phyloP scores from a whole-genome alignment of 352 stramenopile species.

The Halophytophthora batemanensis region DNA sequence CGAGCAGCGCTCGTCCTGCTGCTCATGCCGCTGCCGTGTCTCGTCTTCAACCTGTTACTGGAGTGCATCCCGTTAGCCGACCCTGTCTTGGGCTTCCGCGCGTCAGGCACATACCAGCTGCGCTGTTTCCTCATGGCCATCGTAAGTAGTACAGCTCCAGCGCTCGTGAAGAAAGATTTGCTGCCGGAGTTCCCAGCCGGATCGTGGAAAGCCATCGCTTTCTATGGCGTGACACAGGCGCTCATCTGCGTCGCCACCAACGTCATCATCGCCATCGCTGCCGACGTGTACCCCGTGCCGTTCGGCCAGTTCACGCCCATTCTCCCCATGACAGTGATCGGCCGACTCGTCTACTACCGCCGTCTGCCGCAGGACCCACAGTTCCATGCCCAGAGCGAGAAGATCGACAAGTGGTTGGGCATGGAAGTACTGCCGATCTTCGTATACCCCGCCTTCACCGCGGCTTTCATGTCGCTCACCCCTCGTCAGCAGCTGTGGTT shows the following conservation, averaged over 20 bases:
- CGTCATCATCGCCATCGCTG: slow-evolving; percentile 8
- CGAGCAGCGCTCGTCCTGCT: slow-evolving; percentile 14
- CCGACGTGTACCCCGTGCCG: slow-evolving; percentile 30
- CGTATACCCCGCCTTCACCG: slow-evolving; percentile 27
- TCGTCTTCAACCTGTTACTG: slow-evolving; percentile 17
- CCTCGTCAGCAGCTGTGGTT: slow-evolving; percentile 17
- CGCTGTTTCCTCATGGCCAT: slow-evolving; percentile 14
- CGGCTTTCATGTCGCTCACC: slow-evolving; percentile 24
- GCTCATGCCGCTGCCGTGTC: slow-evolving; percentile 16
- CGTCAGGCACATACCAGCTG: slow-evolving; percentile 18
- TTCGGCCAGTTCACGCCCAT: slow-evolving; percentile 18
- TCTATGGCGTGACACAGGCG: slow-evolving; percentile 11
- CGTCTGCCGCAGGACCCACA: neutral
- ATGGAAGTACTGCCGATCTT: slow-evolving; percentile 23
- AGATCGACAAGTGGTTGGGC: slow-evolving; percentile 9
- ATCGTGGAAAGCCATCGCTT: slow-evolving; percentile 10
- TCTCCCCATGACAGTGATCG: slow-evolving; percentile 9
- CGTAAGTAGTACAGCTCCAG: neutral
- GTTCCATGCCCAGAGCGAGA: slow-evolving; percentile 10
- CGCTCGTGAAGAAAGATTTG: slow-evolving; percentile 13
- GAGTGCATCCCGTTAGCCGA: slow-evolving; percentile 23
- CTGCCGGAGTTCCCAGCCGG: slow-evolving; percentile 16
- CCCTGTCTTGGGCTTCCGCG: slow-evolving; percentile 4
- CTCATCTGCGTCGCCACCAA: slow-evolving; percentile 13
- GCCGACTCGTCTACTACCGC: slow-evolving; percentile 3